Evolutionary conservation across 176 grass and related monocot genomes (phyloP), one percentile per base, ranked within the genome.

Genomic region (Eleusine coracana): DNA sequence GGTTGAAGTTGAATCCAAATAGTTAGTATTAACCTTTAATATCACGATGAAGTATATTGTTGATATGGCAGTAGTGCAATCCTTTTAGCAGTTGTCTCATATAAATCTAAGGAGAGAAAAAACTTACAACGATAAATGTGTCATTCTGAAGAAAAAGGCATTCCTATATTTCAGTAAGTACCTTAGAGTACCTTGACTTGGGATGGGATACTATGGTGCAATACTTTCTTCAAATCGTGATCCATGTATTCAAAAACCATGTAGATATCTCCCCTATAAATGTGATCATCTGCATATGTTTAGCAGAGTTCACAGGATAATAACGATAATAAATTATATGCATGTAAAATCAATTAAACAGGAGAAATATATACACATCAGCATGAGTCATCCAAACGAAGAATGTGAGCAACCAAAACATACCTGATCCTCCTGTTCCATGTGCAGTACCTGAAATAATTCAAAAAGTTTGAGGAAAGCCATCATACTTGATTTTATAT

Each of bases 191-290:
- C 87, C 87, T 89, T 89, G 37, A 85, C 87, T 82, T 89, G 82
- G 66, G 82, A 77, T 77, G 82, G 77, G 37, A 31, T 65, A 70
- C 82, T 89, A 55, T 89, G 87, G 72, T 89, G 87, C 77, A 89
- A 85, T 68, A 85, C 77, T 85, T 85, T 85, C 82, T 89, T 94
- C 86, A 94, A 87, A 91, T 94, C 92, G 87, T 94, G 92, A 54
- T 94, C 92, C 92, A 94, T 94, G 45, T 91, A 91, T 89, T 94
- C 92, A 85, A 94, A 94, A 65, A 94, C 92, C 92, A 94, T 94
- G 73, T 94, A 94, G 45, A 94, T 91, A 83, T 88, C 89, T 84
- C 92, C 92, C 63, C 87, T 91, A 65, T 94, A 94, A 68, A 91
- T 91, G 72, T 91, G 85, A 82, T 83, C 89, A 91, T 94, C 92